A percentile compares a stretch with the other conserved stretches of the same genome.
phyloP scores from a whole-genome alignment of 495 filamentous ascomycete species.

The Letharia lupina region DNA sequence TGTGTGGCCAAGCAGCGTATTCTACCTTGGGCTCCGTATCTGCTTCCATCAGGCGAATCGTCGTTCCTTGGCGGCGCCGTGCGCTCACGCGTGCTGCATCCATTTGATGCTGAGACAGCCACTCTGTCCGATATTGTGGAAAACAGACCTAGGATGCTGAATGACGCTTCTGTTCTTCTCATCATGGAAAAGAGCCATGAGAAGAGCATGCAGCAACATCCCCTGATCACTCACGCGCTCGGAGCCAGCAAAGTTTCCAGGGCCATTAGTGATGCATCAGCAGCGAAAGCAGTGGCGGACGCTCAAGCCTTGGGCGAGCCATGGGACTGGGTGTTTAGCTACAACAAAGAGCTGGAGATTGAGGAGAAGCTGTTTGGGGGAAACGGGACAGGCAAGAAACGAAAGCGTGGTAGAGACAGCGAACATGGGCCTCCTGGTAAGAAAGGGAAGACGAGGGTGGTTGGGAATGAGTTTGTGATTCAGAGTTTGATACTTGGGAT shows the following conservation, averaged over 20 bases:
- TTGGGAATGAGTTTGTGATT: slow-evolving; percentile 81
- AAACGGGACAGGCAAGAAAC: slow-evolving; percentile 34
- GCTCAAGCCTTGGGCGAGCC: slow-evolving; percentile 33
- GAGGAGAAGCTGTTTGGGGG: slow-evolving; percentile 37
- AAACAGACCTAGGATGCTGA: slow-evolving; percentile 52
- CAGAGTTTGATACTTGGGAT: slow-evolving; percentile 88
- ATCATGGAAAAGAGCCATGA: slow-evolving; percentile 63
- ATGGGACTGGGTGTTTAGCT: slow-evolving; percentile 82
- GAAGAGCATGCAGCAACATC: slow-evolving; percentile 46
- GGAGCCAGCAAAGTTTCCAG: slow-evolving; percentile 59
- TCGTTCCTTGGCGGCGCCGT: slow-evolving; percentile 66
- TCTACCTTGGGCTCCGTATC: slow-evolving; percentile 70
- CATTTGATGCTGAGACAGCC: slow-evolving; percentile 49
- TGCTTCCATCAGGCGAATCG: slow-evolving; percentile 79
- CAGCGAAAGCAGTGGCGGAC: slow-evolving; percentile 46
- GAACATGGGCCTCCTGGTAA: slow-evolving; percentile 26
- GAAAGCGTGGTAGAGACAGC: slow-evolving; percentile 40
- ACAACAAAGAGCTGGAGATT: slow-evolving; percentile 49
- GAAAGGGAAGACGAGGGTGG: slow-evolving; percentile 47
- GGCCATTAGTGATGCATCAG: slow-evolving; percentile 56
- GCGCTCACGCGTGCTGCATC: slow-evolving; percentile 58
- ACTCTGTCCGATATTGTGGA: slow-evolving; percentile 49
- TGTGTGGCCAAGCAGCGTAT: slow-evolving; percentile 52
- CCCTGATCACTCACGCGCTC: slow-evolving; percentile 70
- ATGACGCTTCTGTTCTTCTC: slow-evolving; percentile 61